Conservation (phyloP, 108 stramenopile species). For the Craspedostauros australis region DNA sequence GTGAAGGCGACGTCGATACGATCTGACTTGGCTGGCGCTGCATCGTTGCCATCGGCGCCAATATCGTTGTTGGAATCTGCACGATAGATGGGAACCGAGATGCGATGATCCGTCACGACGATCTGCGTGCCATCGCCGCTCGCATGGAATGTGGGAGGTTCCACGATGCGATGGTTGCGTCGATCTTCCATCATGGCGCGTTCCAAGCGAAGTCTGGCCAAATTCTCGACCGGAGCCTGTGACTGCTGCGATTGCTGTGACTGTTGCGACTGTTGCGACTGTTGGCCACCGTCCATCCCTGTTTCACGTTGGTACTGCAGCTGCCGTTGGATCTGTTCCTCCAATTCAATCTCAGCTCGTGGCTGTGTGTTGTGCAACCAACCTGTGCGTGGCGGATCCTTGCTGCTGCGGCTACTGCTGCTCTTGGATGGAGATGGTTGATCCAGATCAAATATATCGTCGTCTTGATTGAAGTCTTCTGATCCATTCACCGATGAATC, state of each 20-base stretch:
- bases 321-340: constrained; percentile 8
- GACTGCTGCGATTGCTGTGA: too few species aligned
- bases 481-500: too few species aligned
- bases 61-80: constrained; percentile 20
- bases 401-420: constrained; percentile 4
- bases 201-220: constrained; percentile 34
- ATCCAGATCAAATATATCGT: background rate
- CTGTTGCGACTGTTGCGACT: too few species aligned
- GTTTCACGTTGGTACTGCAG: background rate
- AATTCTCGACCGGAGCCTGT: too few species aligned
- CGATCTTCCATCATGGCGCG: constrained; percentile 54
- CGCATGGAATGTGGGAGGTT: constrained; percentile 65
- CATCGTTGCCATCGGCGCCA: background rate
- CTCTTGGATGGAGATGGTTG: background rate
- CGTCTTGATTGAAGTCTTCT: too few species aligned
- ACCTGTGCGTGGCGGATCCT: constrained; percentile 48
- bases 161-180: constrained; percentile 73
- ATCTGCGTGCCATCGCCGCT: constrained; percentile 39
- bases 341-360: background rate
- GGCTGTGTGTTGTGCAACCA: constrained; percentile 79
- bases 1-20: constrained; percentile 68
- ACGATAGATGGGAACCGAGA: constrained; percentile 56
- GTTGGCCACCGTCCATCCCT: constrained; percentile 16
- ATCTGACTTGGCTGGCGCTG: background rate
- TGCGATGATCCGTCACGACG: constrained; percentile 74